Evolutionary conservation across 768 basidiomycete species (phyloP).

Genomic region (Suillus lakei): DNA sequence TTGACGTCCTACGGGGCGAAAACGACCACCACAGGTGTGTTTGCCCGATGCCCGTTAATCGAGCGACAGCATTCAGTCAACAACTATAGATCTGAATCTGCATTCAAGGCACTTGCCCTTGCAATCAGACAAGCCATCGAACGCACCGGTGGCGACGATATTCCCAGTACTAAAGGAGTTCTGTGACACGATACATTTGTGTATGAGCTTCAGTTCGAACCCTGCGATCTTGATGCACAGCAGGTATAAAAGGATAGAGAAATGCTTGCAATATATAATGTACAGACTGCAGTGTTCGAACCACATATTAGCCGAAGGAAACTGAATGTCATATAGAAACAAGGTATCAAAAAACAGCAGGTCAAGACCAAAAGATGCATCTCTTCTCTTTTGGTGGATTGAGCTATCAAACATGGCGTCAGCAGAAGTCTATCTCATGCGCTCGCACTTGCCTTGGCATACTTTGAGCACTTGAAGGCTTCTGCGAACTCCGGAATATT

Average conservation of each 20-base stretch:
- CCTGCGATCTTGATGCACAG: not conserved
- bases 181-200: slow-evolving; percentile 44
- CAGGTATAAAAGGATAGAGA: not conserved
- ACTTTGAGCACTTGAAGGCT: slow-evolving; percentile 81
- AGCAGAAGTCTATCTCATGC: not conserved
- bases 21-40: slow-evolving; percentile 97
- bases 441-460: slow-evolving; percentile 64
- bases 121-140: slow-evolving; percentile 96
- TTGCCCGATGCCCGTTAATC: not conserved
- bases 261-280: slow-evolving; percentile 8
- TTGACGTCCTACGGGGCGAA: slow-evolving; percentile 92
- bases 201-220: not conserved
- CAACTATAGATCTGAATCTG: slow-evolving; percentile 81
- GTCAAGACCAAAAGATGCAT: slow-evolving; percentile 80
- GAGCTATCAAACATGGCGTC: slow-evolving; percentile 48
- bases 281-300: slow-evolving; percentile 10
- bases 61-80: not conserved
- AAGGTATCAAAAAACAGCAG: not conserved
- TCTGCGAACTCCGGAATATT: slow-evolving; percentile 90
- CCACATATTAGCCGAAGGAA: slow-evolving; percentile 17
- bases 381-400: slow-evolving; percentile 82
- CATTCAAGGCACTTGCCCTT: slow-evolving; percentile 96
- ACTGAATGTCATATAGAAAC: not conserved
- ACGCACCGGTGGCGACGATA: slow-evolving; percentile 84
- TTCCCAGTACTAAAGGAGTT: slow-evolving; percentile 97